A percentile compares a stretch with the other conserved stretches of the same genome.
These are phyloP conservation scores for Xerocomus minutiporus DNA, from an alignment of 1,284 basidiomycete species.

Conservation along the genomic window DNA sequence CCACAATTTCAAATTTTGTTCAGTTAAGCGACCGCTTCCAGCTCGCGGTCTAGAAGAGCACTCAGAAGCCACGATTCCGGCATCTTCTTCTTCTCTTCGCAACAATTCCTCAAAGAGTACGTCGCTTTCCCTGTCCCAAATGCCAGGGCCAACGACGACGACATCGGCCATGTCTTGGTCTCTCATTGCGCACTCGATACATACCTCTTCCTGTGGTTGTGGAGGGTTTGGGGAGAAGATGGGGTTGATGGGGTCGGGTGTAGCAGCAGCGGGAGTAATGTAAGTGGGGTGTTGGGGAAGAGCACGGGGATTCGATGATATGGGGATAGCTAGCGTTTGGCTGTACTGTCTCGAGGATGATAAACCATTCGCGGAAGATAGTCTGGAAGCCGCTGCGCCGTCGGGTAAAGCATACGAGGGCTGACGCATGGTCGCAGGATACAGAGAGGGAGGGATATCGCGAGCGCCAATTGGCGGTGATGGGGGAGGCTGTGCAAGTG, in stretches of 20 bases:
- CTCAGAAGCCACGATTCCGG: slow-evolving; percentile 42
- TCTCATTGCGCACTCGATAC: slow-evolving; percentile 97
- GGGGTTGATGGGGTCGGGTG: slow-evolving; percentile 55
- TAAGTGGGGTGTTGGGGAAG: slow-evolving; percentile 73
- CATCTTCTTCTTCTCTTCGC: slow-evolving; percentile 67
- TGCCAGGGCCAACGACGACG: slow-evolving; percentile 77
- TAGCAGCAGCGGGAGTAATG: slow-evolving; percentile 51
- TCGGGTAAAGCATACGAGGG: slow-evolving; percentile 40
- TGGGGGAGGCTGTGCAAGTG: slow-evolving; percentile 21
- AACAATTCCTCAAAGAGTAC: slow-evolving; percentile 76
- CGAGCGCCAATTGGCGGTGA: slow-evolving; percentile 27
- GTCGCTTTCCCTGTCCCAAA: slow-evolving; percentile 93
- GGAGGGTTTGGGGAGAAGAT: slow-evolving; percentile 49
- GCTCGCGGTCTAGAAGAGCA: slow-evolving; percentile 55
- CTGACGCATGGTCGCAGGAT: slow-evolving; percentile 44
- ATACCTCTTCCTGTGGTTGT: slow-evolving; percentile 72
- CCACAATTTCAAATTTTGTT: slow-evolving; percentile 83
- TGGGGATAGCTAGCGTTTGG: slow-evolving; percentile 41
- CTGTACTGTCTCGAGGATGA: slow-evolving; percentile 56
- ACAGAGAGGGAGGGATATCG: slow-evolving; percentile 28
- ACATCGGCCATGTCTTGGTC: slow-evolving; percentile 98
- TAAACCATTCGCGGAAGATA: slow-evolving; percentile 33
- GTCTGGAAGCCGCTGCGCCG: slow-evolving; percentile 33
- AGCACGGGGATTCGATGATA: slow-evolving; percentile 62
- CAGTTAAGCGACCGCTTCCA: slow-evolving; percentile 68